Percentiles rank a stretch among this genome's conserved stretches.
phyloP scores from a whole-genome alignment of 2,329 filamentous ascomycete genomes.

The Plenodomus tracheiphilus region DNA sequence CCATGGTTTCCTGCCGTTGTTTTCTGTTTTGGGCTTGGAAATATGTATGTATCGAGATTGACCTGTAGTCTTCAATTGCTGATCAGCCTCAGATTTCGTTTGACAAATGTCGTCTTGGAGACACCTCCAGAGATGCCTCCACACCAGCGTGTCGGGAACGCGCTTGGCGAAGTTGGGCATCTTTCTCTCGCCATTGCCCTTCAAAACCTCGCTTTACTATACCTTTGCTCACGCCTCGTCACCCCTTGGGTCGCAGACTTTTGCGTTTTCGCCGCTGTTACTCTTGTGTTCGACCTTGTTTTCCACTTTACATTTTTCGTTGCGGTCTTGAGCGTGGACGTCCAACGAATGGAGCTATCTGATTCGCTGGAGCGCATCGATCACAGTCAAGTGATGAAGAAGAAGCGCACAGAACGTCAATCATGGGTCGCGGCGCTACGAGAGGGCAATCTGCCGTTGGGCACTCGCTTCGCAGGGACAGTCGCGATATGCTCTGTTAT shows the following conservation, averaged over 20 bases:
- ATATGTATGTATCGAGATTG: slow-evolving; percentile 55
- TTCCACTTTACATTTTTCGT: slow-evolving; percentile 81
- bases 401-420: slow-evolving; percentile 51
- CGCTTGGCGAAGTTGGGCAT: slow-evolving; percentile 73
- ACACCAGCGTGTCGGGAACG: slow-evolving; percentile 70
- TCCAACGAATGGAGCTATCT: slow-evolving; percentile 73
- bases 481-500: slow-evolving; percentile 74
- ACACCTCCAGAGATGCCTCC: slow-evolving; percentile 71
- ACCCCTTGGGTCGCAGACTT: slow-evolving; percentile 73
- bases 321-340: slow-evolving; percentile 77
- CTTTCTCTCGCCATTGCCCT: slow-evolving; percentile 68
- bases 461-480: slow-evolving; percentile 74
- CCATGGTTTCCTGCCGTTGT: slow-evolving; percentile 78
- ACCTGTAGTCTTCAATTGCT: slow-evolving; percentile 5
- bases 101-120: slow-evolving; percentile 76
- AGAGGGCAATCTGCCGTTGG: slow-evolving; percentile 67
- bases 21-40: slow-evolving; percentile 75
- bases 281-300: slow-evolving; percentile 75
- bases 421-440: slow-evolving; percentile 66
- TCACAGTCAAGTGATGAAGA: slow-evolving; percentile 45
- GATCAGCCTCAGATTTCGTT: slow-evolving; percentile 58
- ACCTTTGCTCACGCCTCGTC: slow-evolving; percentile 66
- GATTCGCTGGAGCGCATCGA: slow-evolving; percentile 64
- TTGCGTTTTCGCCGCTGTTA: slow-evolving; percentile 75
- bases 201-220: slow-evolving; percentile 71